phyloP scores from a whole-genome alignment of 108 stramenopile species.

The Stephanodiscus minutulus region DNA sequence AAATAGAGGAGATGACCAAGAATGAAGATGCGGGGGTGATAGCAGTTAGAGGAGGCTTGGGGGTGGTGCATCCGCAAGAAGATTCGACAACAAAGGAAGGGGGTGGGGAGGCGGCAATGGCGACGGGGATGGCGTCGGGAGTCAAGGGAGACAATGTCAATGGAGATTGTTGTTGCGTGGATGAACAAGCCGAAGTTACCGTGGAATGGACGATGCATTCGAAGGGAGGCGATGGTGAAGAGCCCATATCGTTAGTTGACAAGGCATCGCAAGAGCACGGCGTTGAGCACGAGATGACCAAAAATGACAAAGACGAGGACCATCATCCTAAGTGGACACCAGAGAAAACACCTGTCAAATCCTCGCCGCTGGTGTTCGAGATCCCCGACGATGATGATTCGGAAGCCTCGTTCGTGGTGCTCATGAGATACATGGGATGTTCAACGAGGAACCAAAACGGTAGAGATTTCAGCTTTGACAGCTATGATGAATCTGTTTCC shows the following conservation, averaged over 20 bases:
- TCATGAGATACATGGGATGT: slow-evolving; percentile 52
- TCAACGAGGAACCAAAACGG: slow-evolving; percentile 11
- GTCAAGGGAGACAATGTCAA: neutral
- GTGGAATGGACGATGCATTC: too few relatives aligned
- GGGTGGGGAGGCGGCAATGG: neutral
- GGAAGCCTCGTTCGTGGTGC: slow-evolving; percentile 44
- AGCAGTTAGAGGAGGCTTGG: neutral
- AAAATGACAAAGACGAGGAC: neutral
- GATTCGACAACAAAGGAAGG: neutral
- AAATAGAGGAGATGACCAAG: too few relatives aligned
- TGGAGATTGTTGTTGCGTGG: too few relatives aligned
- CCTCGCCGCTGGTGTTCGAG: neutral
- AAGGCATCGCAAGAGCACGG: too few relatives aligned
- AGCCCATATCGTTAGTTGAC: too few relatives aligned
- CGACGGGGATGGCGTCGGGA: neutral
- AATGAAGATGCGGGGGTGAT: neutral
- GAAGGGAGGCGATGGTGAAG: too few relatives aligned
- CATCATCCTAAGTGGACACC: too few relatives aligned
- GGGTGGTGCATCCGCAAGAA: neutral
- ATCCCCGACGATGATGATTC: slow-evolving; percentile 50
- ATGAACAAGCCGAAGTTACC: too few relatives aligned
- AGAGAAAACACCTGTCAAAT: neutral
- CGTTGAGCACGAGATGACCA: neutral
- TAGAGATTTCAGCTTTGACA: slow-evolving; percentile 22
- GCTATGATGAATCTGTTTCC: slow-evolving; percentile 4